Evolutionary conservation across 306 rosid species (phyloP), one percentile per base, ranked within the genome.

Genomic region (Acmispon strigosus): DNA sequence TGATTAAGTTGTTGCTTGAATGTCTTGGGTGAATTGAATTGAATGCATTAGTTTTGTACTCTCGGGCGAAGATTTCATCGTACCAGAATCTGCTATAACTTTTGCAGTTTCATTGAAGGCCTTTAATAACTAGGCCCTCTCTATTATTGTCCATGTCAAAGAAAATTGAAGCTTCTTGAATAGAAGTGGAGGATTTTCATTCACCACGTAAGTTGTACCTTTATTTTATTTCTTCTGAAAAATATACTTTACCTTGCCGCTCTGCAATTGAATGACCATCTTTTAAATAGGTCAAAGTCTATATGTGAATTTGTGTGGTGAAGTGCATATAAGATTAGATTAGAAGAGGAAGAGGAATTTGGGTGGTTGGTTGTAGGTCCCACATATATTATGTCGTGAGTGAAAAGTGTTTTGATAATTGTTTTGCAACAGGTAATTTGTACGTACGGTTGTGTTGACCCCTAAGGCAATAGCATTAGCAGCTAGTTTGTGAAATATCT

Each of bases 51-150:
- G 78, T 75, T 84, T 60, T 36, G 1, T 36, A 65, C 74, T 83
- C 86, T 68, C 5, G 74, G 74, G 69, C 45, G 72, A 85, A 85
- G 96, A 80, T 86, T 77, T 85, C 86, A 77, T 75, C 65, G 89
- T 76, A 86, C 88, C 78, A 56, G 79, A 83, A 74, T 61, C 86
- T 88, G 79, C 77, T 66, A 56, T 75, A 32, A 78, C 78, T 83
- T 82, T 84, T 80, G 43, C 89, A 84, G 87, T 75, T 87, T 89
- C 96, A 86, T 86, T 87, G 86, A 89, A 78, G 57, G 73, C 72
- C 85, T 82, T 86, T 83, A 82, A 79, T 85, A 51, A 73, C 84
- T 78, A 76, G 94, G 90, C 82, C 89, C 90, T 79, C 93, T 79
- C 84, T 78, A 73, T 81, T 77, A 73, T 80, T 80, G 82, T 67